These are phyloP conservation scores for Hygrocybe coccinea DNA, from an alignment of 768 basidiomycete species.

Conservation along the genomic window DNA sequence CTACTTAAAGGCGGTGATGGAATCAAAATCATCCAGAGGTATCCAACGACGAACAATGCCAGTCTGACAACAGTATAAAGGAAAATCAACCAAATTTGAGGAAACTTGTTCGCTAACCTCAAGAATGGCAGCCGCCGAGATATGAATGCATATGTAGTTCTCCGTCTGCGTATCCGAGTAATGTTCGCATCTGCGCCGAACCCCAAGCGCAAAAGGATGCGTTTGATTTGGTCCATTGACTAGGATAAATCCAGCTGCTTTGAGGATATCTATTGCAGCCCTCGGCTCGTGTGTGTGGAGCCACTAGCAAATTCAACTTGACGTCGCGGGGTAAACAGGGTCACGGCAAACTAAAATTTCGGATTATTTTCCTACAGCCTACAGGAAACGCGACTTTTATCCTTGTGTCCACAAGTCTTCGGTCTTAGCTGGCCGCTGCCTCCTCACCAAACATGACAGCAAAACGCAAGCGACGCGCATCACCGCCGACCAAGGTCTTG, in stretches of 20 bases:
- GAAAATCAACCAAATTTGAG: not conserved
- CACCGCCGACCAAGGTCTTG: conserved; percentile 46
- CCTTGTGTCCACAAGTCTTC: too few species aligned
- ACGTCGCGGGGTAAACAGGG: too few species aligned
- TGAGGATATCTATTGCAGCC: not conserved
- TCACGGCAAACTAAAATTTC: too few species aligned
- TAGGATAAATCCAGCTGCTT: too few species aligned
- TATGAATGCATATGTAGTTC: conserved; percentile 31
- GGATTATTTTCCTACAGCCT: too few species aligned
- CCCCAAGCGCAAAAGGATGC: conserved; percentile 16
- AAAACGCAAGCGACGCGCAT: conserved; percentile 55
- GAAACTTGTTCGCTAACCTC: conserved; percentile 28
- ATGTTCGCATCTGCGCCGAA: conserved; percentile 27
- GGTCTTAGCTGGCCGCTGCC: conserved; percentile 4
- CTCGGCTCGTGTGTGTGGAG: not conserved
- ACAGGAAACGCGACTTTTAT: not conserved
- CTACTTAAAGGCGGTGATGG: conserved; percentile 63
- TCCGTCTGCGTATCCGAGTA: conserved; percentile 45
- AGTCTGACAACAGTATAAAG: conserved; percentile 37
- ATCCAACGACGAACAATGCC: conserved; percentile 56
- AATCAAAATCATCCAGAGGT: conserved; percentile 79
- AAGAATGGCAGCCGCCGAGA: conserved; percentile 32
- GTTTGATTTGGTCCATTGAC: conserved; percentile 18
- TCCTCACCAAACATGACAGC: conserved; percentile 39
- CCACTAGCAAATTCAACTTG: too few species aligned